Evolutionary conservation across 164 flowering plant species (phyloP), one percentile per base, ranked within the genome.

Genomic region (Chimonanthus salicifolius): DNA sequence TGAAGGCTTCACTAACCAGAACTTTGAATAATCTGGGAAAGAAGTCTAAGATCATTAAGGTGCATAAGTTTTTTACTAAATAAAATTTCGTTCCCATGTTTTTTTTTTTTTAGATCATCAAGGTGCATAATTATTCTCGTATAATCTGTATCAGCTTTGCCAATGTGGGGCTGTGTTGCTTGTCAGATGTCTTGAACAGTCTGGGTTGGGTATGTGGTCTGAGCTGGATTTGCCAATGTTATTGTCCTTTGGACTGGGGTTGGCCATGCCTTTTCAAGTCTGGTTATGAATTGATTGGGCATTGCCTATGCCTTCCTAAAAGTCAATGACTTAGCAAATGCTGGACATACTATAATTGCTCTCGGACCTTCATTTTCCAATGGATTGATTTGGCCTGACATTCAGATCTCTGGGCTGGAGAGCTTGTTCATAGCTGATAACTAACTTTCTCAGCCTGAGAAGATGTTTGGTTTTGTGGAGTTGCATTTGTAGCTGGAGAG

Each of bases 41-140:
- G 83, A 94, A 89, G 79, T 96, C 97, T 62, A 96, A 90, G 78
- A 64, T 84, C 73, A 85, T 92, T 46, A 96, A 95, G 98, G 98
- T 93, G 67, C 65, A 70, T 64, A 48, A 16, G 33, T 33, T 33
- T 60, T 72, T 4, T 43, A 46, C 15, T 11, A 54, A 54, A 10
- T 9, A 54, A 54, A 11, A 6, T 45, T 15, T 71, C 60, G n/a
- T 70, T 33, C 45, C 49, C 58, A 11, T 8, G 58, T 9, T 0
- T 54, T 54, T 9, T 15, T n/a, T 7, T 51, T 51, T 54, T 54
- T 54, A 54, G 33, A 33, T 33, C 33, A 33, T 33, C 33, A 33
- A 33, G 33, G 33, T 33, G 33, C 2, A 33, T 33, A 33, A 33
- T 33, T 33, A 33, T 33, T 33, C 33, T 33, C 1, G 33, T 33